A percentile compares a stretch with the other conserved stretches of the same genome.
These are phyloP conservation scores for Phaffia tasmanica DNA, from an alignment of 768 basidiomycete species.

Conservation along the genomic window DNA sequence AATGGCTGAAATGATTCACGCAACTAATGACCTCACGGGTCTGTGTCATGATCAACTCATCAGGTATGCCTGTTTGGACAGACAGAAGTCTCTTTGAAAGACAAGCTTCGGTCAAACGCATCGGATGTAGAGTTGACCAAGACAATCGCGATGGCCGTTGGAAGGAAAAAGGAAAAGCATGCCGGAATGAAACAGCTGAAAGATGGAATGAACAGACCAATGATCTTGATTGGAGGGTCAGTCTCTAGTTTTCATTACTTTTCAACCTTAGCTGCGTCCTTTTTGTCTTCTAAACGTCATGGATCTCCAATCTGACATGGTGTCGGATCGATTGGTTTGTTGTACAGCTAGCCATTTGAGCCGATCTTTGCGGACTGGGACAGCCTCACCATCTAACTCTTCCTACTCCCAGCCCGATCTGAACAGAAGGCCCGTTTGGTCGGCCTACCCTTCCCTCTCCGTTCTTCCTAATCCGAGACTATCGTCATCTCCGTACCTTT, in stretches of 20 bases:
- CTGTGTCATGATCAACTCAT: background rate
- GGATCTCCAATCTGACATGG: too few relatives aligned
- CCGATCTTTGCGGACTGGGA: too few relatives aligned
- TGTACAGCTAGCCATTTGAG: too few relatives aligned
- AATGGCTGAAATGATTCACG: background rate
- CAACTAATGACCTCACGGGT: too few relatives aligned
- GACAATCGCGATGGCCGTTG: conserved; percentile 55
- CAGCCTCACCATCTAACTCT: too few relatives aligned
- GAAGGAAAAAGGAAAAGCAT: conserved; percentile 66
- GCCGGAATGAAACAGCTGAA: conserved; percentile 57
- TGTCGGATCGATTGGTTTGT: too few relatives aligned
- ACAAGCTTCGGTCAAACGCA: conserved; percentile 53
- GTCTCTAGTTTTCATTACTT: background rate
- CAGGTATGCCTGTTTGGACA: conserved; percentile 82
- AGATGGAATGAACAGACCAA: conserved; percentile 56
- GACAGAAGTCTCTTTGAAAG: conserved; percentile 69
- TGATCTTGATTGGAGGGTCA: conserved; percentile 93
- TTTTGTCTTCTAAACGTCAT: too few relatives aligned
- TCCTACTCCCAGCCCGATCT: too few relatives aligned
- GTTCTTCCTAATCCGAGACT: background rate
- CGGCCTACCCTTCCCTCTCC: background rate
- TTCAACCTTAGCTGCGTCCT: background rate
- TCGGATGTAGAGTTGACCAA: conserved; percentile 37
- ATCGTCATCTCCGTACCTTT: background rate
- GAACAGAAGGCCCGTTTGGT: too few relatives aligned